Evolutionary conservation across 352 stramenopile species (phyloP), one percentile per base, ranked within the genome.

Genomic region (Peronospora belbahrii): DNA sequence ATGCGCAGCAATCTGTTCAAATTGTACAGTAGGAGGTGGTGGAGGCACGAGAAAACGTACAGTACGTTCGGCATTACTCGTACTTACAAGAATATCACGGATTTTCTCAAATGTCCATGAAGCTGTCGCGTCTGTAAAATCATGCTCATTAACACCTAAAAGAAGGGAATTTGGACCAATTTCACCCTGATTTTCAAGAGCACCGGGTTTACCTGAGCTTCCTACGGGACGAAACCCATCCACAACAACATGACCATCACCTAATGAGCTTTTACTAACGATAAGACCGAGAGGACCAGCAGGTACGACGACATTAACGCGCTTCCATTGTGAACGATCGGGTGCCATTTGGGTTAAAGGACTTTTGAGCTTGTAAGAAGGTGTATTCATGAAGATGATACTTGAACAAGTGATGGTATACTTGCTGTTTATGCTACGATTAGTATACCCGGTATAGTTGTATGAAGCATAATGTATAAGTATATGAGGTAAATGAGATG

Each of bases 201-300:
- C 61, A 30, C 81, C 78, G 13, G 39, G 37, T 31, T 75, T 47
- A 42, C 62, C 74, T 11, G 65, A 53, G n/a, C 36, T 43, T 2
- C 60, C 59, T 2, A 78, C 67, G 31, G 76, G 71, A 3, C 77
- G 75, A 55, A 93, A 93, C 48, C 74, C 72, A 46, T 93, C 77
- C 23, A 93, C 74, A 11, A 90, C 52, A 18, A 86, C 70, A 42
- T 78, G 65, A 28, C 62, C 55, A 23, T 62, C 65, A 45, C 31
- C 61, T 31, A 13, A 47, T 20, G 50, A 33, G 2, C 42, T 65
- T 46, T 87, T 82, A 38, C 73, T 88, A 24, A 93, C 74, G 53
- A 93, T 75, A 20, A 93, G 75, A 0, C 77, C 81, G 1, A 93
- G 61, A 1, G 81, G 73, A 0, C 80, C 80, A 1, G 75, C 53